Evolutionary conservation across 306 rosid genomes (phyloP).

Genomic region (Carpinus fangiana): DNA sequence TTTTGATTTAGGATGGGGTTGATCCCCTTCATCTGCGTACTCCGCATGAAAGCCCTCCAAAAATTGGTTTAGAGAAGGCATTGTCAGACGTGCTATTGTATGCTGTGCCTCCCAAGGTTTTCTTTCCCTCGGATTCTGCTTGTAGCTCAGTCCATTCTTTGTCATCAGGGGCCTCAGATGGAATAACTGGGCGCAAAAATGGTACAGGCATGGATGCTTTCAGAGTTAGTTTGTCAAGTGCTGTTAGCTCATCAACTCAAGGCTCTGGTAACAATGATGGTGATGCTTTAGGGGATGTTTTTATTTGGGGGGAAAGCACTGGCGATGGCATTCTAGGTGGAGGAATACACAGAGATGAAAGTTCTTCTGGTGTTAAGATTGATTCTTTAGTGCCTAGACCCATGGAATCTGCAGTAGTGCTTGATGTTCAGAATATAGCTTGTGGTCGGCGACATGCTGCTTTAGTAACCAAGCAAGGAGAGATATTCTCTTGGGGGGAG

Average conservation of each 20-base stretch:
- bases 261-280: conserved; percentile 99
- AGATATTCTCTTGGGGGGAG: conserved; percentile 97
- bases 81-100: conserved; percentile 74
- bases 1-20: conserved; percentile 68
- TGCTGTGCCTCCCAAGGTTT: conserved; percentile 85
- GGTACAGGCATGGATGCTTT: conserved; percentile 88
- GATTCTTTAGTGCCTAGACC: conserved; percentile 93
- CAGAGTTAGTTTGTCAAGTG: conserved; percentile 97
- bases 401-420: conserved; percentile 91
- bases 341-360: conserved; percentile 87
- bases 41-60: conserved; percentile 93
- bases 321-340: conserved; percentile 98
- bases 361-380: conserved; percentile 56
- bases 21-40: conserved; percentile 88
- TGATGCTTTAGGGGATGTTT: conserved; percentile 97
- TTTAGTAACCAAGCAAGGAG: conserved; percentile 96
- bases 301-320: conserved; percentile 95
- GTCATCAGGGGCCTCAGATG: conserved; percentile 97
- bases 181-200: conserved; percentile 84
- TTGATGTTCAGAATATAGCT: conserved; percentile 93
- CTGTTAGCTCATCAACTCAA: conserved; percentile 98
- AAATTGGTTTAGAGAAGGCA: conserved; percentile 88
- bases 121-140: conserved; percentile 92
- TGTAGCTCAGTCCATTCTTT: conserved; percentile 88
- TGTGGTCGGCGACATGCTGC: conserved; percentile 97